phyloP scores from a whole-genome alignment of 805 yeast species.

The Saturnispora zaruensis region DNA sequence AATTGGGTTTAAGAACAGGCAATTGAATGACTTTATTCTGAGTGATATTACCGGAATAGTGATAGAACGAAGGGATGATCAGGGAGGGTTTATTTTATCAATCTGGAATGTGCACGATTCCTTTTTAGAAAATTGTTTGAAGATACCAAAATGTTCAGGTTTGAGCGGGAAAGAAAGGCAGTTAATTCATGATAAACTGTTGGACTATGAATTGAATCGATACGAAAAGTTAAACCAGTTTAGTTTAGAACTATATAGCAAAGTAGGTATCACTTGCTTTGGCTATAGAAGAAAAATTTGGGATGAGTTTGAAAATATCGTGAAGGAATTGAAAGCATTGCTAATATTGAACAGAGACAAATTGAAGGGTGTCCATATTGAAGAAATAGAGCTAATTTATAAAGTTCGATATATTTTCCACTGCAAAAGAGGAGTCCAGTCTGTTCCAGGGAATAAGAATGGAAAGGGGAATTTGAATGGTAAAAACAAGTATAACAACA shows the following conservation, averaged over 20 bases:
- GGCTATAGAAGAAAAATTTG: constrained; percentile 4
- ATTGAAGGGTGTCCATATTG: neutral
- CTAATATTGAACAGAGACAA: neutral
- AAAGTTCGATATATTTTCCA: constrained; percentile 5
- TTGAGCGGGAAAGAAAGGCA: neutral
- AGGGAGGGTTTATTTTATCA: constrained; percentile 32
- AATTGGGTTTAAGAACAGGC: neutral
- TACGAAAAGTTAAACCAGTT: constrained; percentile 8
- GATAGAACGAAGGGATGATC: constrained; percentile 38
- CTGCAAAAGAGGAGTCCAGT: neutral
- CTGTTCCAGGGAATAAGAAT: constrained; percentile 13
- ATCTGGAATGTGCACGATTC: constrained; percentile 53
- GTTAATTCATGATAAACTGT: constrained; percentile 3
- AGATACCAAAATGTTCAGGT: neutral
- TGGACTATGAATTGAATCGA: constrained; percentile 7
- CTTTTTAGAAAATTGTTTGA: constrained; percentile 20
- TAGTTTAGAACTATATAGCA: neutral
- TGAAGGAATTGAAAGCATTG: neutral
- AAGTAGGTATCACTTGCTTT: constrained; percentile 2
- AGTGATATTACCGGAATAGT: constrained; percentile 53
- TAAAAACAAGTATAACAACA: neutral
- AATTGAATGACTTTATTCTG: constrained; percentile 23
- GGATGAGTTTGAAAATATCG: constrained; percentile 2
- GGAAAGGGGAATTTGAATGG: neutral
- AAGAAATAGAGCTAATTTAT: neutral